These are phyloP conservation scores for Alisma plantagoaquatica DNA, from an alignment of 106 monocot genomes.

Conservation along the genomic window DNA sequence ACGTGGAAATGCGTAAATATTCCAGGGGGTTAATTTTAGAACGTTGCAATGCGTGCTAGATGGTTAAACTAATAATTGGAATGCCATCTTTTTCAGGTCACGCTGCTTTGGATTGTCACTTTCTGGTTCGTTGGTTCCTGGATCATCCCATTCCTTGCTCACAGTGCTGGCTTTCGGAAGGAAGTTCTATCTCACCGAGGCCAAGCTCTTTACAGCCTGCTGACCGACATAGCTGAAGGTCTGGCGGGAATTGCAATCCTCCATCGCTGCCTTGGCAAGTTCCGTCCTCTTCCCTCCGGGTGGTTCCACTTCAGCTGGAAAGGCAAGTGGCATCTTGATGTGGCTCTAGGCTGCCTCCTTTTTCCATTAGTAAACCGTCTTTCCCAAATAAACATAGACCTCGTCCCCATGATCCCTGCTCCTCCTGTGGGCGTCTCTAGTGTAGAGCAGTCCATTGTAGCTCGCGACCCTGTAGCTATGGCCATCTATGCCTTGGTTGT, in stretches of 20 bases:
- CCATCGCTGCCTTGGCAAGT: slow-evolving; percentile 42
- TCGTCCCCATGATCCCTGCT: slow-evolving; percentile 34
- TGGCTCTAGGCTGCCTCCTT: slow-evolving; percentile 44
- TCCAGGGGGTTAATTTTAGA: too few relatives aligned
- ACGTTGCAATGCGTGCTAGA: too few relatives aligned
- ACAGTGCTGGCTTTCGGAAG: slow-evolving; percentile 47
- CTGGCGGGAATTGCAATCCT: slow-evolving; percentile 62
- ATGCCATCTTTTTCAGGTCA: slow-evolving; percentile 41
- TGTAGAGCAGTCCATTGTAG: slow-evolving; percentile 68
- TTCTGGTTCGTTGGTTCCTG: slow-evolving; percentile 79
- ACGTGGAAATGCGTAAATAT: too few relatives aligned
- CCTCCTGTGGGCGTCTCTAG: slow-evolving; percentile 42
- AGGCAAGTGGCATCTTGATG: slow-evolving; percentile 56
- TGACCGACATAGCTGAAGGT: slow-evolving; percentile 58
- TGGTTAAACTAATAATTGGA: too few relatives aligned
- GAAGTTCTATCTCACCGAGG: slow-evolving; percentile 53
- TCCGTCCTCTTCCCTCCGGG: slow-evolving; percentile 45
- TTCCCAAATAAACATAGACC: slow-evolving; percentile 45
- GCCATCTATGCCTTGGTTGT: slow-evolving; percentile 62
- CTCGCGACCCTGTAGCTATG: slow-evolving; percentile 67
- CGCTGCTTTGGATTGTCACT: slow-evolving; percentile 60
- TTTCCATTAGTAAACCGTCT: slow-evolving; percentile 58
- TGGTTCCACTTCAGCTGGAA: slow-evolving; percentile 59
- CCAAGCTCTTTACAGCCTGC: slow-evolving; percentile 65
- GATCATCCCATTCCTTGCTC: slow-evolving; percentile 62